phyloP scores from a whole-genome alignment of 1,284 basidiomycete genomes.

The Ceratobasidium sp. region DNA sequence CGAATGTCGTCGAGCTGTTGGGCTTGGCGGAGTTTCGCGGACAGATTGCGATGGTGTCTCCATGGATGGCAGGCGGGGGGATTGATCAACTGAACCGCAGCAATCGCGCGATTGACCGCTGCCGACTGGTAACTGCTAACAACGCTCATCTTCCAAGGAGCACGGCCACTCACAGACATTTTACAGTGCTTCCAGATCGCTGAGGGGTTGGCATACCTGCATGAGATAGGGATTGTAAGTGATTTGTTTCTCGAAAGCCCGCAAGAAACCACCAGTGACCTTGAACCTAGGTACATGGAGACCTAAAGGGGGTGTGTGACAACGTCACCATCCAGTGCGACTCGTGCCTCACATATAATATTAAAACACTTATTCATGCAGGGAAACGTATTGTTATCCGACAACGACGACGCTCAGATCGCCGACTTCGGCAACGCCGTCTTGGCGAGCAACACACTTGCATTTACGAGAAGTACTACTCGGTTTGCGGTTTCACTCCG shows the following conservation, averaged over 20 bases:
- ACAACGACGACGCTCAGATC: background rate
- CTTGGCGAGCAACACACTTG: background rate
- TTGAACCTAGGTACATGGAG: background rate
- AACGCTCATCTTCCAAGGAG: too few relatives aligned
- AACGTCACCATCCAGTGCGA: background rate
- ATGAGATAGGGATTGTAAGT: background rate
- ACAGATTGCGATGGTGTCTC: too few relatives aligned
- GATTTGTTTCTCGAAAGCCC: background rate
- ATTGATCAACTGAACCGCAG: background rate
- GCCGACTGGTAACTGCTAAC: background rate
- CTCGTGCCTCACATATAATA: background rate
- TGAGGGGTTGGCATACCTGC: conserved; percentile 2
- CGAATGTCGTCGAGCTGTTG: background rate
- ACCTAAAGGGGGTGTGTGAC: background rate
- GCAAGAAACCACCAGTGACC: background rate
- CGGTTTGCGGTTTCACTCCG: background rate
- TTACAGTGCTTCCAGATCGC: conserved; percentile 12
- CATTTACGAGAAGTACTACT: background rate
- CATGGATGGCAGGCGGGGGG: too few relatives aligned
- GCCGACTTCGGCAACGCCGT: background rate
- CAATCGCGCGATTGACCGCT: background rate
- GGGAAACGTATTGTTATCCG: background rate
- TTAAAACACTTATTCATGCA: background rate
- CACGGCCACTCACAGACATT: background rate
- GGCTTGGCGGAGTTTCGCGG: background rate